phyloP scores from a whole-genome alignment of 768 basidiomycete genomes.

The Suillus occidentalis region DNA sequence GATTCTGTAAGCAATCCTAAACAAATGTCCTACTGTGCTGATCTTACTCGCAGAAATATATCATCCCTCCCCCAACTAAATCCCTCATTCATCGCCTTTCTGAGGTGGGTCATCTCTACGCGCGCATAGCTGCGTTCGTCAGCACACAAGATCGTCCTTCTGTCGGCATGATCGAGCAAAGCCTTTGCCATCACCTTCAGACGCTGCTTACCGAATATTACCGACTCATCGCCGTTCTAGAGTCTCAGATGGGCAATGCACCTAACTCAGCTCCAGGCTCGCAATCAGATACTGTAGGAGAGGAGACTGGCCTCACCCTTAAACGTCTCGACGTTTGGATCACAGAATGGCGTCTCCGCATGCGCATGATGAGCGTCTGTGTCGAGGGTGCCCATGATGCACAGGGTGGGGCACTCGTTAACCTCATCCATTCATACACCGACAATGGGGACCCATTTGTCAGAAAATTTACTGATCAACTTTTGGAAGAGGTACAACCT shows the following conservation, averaged over 20 bases:
- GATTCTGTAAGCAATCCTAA: slow-evolving; percentile 49
- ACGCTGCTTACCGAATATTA: slow-evolving; percentile 94
- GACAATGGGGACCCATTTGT: slow-evolving; percentile 98
- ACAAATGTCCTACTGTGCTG: neutral
- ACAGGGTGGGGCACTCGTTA: slow-evolving; percentile 92
- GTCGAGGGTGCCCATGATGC: slow-evolving; percentile 85
- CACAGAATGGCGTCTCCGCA: slow-evolving; percentile 87
- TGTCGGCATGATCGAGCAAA: slow-evolving; percentile 98
- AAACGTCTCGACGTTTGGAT: slow-evolving; percentile 91
- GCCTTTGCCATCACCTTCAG: slow-evolving; percentile 92
- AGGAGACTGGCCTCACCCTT: slow-evolving; percentile 75
- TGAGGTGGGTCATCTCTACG: slow-evolving; percentile 92
- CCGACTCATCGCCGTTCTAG: slow-evolving; percentile 85
- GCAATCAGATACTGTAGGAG: slow-evolving; percentile 21
- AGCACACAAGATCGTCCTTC: slow-evolving; percentile 52
- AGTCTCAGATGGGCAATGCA: slow-evolving; percentile 74
- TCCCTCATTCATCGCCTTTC: slow-evolving; percentile 81
- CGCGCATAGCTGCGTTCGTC: slow-evolving; percentile 76
- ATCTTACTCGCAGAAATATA: slow-evolving; percentile 50
- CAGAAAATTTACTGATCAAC: slow-evolving; percentile 83
- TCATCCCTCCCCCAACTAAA: slow-evolving; percentile 66
- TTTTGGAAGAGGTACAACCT: slow-evolving; percentile 77
- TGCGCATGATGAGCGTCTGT: slow-evolving; percentile 98
- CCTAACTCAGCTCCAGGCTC: slow-evolving; percentile 21
- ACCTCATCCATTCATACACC: slow-evolving; percentile 91